Evolutionary conservation across 2,329 filamentous ascomycete species (phyloP).

Genomic region (Dactylellina cionopaga): DNA sequence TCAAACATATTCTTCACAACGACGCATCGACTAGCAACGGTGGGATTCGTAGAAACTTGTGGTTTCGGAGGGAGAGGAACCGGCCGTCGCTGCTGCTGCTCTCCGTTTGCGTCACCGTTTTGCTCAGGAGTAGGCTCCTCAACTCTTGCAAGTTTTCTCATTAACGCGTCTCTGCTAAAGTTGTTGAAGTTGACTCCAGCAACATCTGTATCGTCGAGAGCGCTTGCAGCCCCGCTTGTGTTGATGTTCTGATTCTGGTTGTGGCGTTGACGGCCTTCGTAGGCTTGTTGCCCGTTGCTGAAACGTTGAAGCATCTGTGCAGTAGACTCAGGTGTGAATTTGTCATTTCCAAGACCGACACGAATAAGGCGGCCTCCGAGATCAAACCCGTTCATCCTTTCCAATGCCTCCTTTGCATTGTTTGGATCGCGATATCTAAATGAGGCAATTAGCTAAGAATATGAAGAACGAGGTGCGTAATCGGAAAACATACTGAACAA

Average conservation of each 20-base stretch:
- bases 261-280: constrained; percentile 70
- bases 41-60: constrained; percentile 66
- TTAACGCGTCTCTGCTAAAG: constrained; percentile 96
- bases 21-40: constrained; percentile 92
- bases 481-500: constrained; percentile 83
- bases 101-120: constrained; percentile 60
- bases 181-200: constrained; percentile 99
- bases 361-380: constrained; percentile 96
- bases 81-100: constrained; percentile 34
- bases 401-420: constrained; percentile 90
- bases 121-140: constrained; percentile 77
- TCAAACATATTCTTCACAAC: constrained; percentile 97
- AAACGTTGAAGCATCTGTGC: constrained; percentile 91
- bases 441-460: constrained; percentile 56
- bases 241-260: constrained; percentile 78
- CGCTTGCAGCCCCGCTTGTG: constrained; percentile 77
- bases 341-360: constrained; percentile 99
- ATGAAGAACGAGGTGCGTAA: neutral
- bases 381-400: constrained; percentile 99
- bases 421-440: constrained; percentile 85
- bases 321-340: constrained; percentile 97
- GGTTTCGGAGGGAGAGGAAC: constrained; percentile 40
- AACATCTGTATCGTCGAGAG: constrained; percentile 96
- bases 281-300: constrained; percentile 77
- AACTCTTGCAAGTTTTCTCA: constrained; percentile 96